phyloP scores from a whole-genome alignment of 306 rosid genomes.

The Medicago arabica region DNA sequence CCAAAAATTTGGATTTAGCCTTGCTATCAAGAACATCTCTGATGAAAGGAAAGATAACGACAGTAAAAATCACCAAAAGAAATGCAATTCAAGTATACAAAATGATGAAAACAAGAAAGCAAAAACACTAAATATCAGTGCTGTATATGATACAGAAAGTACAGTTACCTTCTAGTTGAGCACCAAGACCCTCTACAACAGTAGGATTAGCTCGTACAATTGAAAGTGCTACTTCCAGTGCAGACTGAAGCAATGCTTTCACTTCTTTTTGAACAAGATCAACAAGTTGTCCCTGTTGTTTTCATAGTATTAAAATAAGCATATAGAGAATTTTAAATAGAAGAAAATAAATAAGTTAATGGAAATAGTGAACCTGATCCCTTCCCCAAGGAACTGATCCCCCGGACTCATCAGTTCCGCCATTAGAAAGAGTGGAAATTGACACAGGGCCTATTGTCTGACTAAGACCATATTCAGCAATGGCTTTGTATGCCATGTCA shows the following conservation, averaged over 20 bases:
- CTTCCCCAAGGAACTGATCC: slow-evolving; percentile 83
- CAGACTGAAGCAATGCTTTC: slow-evolving; percentile 84
- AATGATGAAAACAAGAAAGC: slow-evolving; percentile 1
- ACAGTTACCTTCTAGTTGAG: slow-evolving; percentile 85
- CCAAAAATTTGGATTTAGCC: slow-evolving; percentile 3
- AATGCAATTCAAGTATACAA: not conserved
- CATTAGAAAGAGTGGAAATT: slow-evolving; percentile 76
- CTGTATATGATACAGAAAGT: not conserved
- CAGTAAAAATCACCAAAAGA: slow-evolving; percentile 8
- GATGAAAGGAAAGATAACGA: slow-evolving; percentile 5
- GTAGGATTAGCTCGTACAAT: slow-evolving; percentile 94
- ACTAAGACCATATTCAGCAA: slow-evolving; percentile 97
- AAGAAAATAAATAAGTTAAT: slow-evolving; percentile 28
- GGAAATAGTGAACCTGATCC: slow-evolving; percentile 82
- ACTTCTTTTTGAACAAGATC: slow-evolving; percentile 96
- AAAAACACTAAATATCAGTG: not conserved
- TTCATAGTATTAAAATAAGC: slow-evolving; percentile 50
- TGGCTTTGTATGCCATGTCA: slow-evolving; percentile 98
- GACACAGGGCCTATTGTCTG: slow-evolving; percentile 91
- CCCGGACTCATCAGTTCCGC: slow-evolving; percentile 92
- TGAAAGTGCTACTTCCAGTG: slow-evolving; percentile 76
- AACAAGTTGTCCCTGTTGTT: slow-evolving; percentile 85
- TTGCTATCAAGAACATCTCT: slow-evolving; percentile 16
- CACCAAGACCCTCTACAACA: slow-evolving; percentile 97
- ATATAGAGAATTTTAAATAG: slow-evolving; percentile 29